These are phyloP conservation scores for Rhododendron griersonianum DNA, from an alignment of 148 eudicot species.

Conservation along the genomic window DNA sequence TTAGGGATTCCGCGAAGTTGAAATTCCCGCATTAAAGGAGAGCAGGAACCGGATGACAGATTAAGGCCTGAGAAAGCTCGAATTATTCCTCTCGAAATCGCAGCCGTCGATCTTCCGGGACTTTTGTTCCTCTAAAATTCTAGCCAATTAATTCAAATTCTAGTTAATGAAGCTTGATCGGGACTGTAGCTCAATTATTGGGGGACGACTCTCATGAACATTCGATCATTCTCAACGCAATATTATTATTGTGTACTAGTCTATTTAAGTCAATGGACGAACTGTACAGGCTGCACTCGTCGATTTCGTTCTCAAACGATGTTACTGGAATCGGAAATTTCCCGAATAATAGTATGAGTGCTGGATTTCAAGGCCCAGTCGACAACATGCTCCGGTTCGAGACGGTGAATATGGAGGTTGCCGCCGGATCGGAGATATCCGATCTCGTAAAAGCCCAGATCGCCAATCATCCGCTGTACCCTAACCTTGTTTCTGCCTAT, in stretches of 20 bases:
- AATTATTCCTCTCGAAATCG: not conserved
- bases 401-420: not conserved
- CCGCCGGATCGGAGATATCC: slow-evolving; percentile 18
- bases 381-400: not conserved
- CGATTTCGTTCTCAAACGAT: slow-evolving; percentile 21
- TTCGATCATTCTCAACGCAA: not conserved
- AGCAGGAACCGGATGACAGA: not conserved
- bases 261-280: slow-evolving; percentile 23
- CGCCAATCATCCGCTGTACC: slow-evolving; percentile 44
- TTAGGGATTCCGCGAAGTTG: not conserved
- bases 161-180: not conserved
- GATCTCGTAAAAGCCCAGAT: slow-evolving; percentile 44
- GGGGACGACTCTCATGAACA: not conserved
- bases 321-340: not conserved
- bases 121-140: not conserved
- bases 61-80: not conserved
- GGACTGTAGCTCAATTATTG: not conserved
- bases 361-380: not conserved
- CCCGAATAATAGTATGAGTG: not conserved
- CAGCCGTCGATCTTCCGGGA: not conserved
- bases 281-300: slow-evolving; percentile 27
- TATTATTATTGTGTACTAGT: not conserved
- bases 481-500: slow-evolving; percentile 34
- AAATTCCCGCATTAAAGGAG: not conserved
- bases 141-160: not conserved